Evolutionary conservation across 2,329 filamentous ascomycete species (phyloP), one percentile per base, ranked within the genome.

Genomic region (Colletotrichum sp.): DNA sequence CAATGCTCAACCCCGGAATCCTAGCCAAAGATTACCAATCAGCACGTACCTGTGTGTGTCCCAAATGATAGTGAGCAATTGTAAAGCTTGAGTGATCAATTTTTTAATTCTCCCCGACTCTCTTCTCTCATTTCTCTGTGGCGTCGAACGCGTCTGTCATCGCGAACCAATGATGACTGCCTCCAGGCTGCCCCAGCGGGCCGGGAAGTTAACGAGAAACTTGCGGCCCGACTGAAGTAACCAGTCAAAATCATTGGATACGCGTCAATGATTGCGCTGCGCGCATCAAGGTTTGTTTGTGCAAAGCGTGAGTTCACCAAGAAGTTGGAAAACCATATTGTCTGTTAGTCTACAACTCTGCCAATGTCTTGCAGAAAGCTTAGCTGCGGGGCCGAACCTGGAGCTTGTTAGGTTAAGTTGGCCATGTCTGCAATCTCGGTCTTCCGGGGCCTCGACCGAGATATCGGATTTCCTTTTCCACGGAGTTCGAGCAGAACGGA

Each of bases 101-200:
- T 18, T 28, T 0, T 6, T 0, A 59, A 8, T 18, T 59, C 1
- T 59, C 7, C 15, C 8, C 24, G 24, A 24, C 24, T 8, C 2
- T 28, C 5, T 2, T 1, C 55, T 10, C 4, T 18, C 55, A 28
- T 59, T 59, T 59, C 7, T 59, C 55, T 9, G 1, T 28, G 15
- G 6, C 55, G 7, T 59, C 24, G 55, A 28, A 59, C 15, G 24
- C 7, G 55, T 59, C 8, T 18, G 55, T 5, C 9, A 18, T 28
- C 24, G 15, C 15, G 55, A 59, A 59, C 55, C 55, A 59, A 28
- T 18, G 24, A 59, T 28, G 55, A 36, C 34, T 36, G 13, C 13
- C 34, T 5, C 34, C 13, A 15, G 34, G 55, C 13, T 59, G 55
- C 8, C 6, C 55, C 15, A 16, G 6, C 2, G 13, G 21, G 7